A percentile compares a stretch with the other conserved stretches of the same genome.
Evolutionary conservation across 345 rosid genomes (phyloP).

Genomic region (Hibiscus mutabilis): DNA sequence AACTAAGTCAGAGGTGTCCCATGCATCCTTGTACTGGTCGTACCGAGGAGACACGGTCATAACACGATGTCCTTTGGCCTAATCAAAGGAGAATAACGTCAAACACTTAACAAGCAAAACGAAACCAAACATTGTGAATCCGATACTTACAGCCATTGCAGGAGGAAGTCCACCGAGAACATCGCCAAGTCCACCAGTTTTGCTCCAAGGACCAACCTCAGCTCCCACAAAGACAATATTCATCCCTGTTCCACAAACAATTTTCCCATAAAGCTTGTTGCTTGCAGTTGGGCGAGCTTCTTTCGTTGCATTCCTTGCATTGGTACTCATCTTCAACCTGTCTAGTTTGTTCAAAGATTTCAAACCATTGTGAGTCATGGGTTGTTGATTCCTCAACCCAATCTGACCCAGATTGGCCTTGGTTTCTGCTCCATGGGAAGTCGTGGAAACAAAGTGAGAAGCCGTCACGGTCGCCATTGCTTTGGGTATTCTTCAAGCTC

Average conservation of each 20-base stretch:
- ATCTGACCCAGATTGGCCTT: conserved; percentile 17
- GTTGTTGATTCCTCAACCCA: conserved; percentile 26
- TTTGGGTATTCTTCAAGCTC: not conserved
- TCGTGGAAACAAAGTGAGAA: conserved; percentile 40
- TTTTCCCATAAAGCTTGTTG: conserved; percentile 20
- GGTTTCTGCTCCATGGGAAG: conserved; percentile 30
- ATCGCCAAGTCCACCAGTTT: conserved; percentile 96
- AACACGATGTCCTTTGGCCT: conserved; percentile 90
- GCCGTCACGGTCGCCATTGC: conserved; percentile 46
- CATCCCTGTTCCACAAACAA: conserved; percentile 49
- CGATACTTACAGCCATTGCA: conserved; percentile 54
- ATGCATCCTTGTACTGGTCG: conserved; percentile 91
- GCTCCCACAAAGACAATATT: conserved; percentile 47
- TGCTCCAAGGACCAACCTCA: conserved; percentile 88
- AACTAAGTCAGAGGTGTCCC: conserved; percentile 58
- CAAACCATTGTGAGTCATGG: conserved; percentile 42
- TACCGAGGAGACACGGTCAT: conserved; percentile 77
- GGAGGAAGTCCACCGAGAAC: conserved; percentile 93
- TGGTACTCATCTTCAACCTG: conserved; percentile 30
- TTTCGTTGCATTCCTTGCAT: conserved; percentile 22
- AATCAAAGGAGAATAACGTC: not conserved
- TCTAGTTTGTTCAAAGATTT: conserved; percentile 50
- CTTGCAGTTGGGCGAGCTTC: not conserved
- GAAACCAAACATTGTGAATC: not conserved
- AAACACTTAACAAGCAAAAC: not conserved